A percentile compares a stretch with the other conserved stretches of the same genome.
Conservation (phyloP, 129 eudicot genomes). For the Lactuca sativa region DNA sequence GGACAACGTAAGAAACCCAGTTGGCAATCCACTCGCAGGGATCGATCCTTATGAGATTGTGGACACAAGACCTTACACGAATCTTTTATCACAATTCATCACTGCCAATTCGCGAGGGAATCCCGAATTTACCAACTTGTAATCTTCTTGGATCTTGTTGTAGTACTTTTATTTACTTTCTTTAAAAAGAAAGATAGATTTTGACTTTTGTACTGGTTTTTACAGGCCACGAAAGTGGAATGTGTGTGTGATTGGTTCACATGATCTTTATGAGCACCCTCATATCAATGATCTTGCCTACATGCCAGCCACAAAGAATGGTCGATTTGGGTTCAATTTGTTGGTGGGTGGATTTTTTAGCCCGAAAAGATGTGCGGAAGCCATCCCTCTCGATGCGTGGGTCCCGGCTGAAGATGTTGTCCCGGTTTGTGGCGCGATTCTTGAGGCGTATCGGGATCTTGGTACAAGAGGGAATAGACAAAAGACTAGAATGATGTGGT, state of each 20-base stretch:
- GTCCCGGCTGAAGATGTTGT: constrained; percentile 82
- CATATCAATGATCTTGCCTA: constrained; percentile 95
- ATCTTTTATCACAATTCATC: constrained; percentile 73
- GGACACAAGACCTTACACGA: constrained; percentile 80
- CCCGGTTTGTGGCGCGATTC: constrained; percentile 68
- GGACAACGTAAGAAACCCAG: constrained; percentile 98
- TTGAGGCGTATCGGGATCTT: constrained; percentile 90
- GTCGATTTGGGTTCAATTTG: constrained; percentile 82
- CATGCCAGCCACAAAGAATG: constrained; percentile 93
- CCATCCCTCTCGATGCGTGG: constrained; percentile 97
- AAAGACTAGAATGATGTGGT: constrained; percentile 98
- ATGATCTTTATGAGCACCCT: constrained; percentile 96
- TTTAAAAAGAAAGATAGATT: neutral
- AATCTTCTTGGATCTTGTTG: constrained; percentile 29
- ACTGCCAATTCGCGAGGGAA: constrained; percentile 90
- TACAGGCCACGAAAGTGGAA: constrained; percentile 99
- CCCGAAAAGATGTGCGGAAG: constrained; percentile 88
- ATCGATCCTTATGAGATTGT: constrained; percentile 88
- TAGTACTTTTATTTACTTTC: neutral
- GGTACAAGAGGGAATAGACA: constrained; percentile 91
- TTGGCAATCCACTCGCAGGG: constrained; percentile 95
- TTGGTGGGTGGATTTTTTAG: constrained; percentile 97
- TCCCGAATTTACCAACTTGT: constrained; percentile 85
- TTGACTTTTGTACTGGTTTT: constrained; percentile 15
- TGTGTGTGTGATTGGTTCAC: constrained; percentile 94